phyloP scores from a whole-genome alignment of 208 protist genomes.

The Borovskyia barvae region DNA sequence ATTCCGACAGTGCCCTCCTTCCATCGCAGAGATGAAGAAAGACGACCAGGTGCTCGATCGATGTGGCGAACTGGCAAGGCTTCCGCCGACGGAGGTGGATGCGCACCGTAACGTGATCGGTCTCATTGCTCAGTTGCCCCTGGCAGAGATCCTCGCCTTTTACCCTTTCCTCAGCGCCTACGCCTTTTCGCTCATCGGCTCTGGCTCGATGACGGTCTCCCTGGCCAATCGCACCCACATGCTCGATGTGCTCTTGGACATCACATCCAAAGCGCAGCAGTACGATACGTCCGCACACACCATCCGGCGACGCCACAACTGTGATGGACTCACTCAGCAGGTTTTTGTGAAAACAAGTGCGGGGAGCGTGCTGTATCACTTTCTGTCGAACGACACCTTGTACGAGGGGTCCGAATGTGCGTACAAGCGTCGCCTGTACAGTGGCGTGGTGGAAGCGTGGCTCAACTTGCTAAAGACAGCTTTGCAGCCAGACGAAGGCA shows the following conservation, averaged over 20 bases:
- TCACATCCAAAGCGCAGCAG: constrained; percentile 63
- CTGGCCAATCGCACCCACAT: constrained; percentile 70
- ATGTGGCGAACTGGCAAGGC: constrained; percentile 34
- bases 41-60: constrained; percentile 52
- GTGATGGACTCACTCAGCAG: constrained; percentile 16
- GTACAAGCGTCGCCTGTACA: constrained; percentile 60
- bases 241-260: constrained; percentile 63
- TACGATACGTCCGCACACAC: constrained; percentile 66
- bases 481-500: neutral
- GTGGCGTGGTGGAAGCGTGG: constrained; percentile 71
- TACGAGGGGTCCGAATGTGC: constrained; percentile 49
- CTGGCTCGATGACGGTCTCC: constrained; percentile 56
- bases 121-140: constrained; percentile 60
- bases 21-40: constrained; percentile 39
- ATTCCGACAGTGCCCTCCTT: constrained; percentile 48
- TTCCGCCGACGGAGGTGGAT: constrained; percentile 23
- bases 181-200: constrained; percentile 75
- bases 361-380: constrained; percentile 72
- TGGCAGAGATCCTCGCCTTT: constrained; percentile 83
- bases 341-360: constrained; percentile 58
- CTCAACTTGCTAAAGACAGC: constrained; percentile 45
- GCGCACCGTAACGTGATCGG: constrained; percentile 50
- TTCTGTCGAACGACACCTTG: constrained; percentile 78
- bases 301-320: constrained; percentile 47
- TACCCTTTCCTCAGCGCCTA: constrained; percentile 81